phyloP scores from a whole-genome alignment of 2,329 filamentous ascomycete species.

The Emergomyces pasteurianus region DNA sequence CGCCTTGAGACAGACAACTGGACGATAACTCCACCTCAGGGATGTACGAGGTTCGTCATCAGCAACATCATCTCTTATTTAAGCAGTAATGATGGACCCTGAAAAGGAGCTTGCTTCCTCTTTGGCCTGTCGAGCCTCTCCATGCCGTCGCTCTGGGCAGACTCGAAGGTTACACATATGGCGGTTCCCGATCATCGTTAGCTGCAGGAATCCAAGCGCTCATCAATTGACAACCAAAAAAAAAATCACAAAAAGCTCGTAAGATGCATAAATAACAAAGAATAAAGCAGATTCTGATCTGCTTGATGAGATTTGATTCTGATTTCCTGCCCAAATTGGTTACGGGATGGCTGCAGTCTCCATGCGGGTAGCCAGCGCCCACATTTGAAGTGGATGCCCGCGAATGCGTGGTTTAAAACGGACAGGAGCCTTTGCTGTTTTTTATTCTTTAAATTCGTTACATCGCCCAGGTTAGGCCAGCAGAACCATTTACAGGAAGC shows the following conservation, averaged over 20 bases:
- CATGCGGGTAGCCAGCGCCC: neutral
- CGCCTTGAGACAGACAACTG: no score
- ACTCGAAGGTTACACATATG: neutral
- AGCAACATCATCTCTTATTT: neutral
- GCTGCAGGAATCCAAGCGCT: neutral
- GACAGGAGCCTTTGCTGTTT: neutral
- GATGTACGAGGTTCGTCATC: neutral
- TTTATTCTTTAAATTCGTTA: neutral
- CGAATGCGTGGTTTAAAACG: neutral
- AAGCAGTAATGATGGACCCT: neutral
- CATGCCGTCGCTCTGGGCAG: neutral
- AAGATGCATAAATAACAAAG: neutral
- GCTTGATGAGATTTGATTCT: neutral
- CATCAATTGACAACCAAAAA: neutral
- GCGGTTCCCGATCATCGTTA: neutral
- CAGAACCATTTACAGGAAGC: no score
- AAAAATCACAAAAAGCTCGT: neutral
- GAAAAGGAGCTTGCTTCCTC: neutral
- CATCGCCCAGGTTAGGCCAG: neutral
- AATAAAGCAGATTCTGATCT: neutral
- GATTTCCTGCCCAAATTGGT: neutral
- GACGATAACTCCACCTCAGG: no score
- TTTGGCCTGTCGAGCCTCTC: neutral
- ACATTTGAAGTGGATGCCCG: neutral
- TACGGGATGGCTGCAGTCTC: neutral